phyloP scores from a whole-genome alignment of 371 early-diverging fungal genomes.

The Smittium mucronatum region DNA sequence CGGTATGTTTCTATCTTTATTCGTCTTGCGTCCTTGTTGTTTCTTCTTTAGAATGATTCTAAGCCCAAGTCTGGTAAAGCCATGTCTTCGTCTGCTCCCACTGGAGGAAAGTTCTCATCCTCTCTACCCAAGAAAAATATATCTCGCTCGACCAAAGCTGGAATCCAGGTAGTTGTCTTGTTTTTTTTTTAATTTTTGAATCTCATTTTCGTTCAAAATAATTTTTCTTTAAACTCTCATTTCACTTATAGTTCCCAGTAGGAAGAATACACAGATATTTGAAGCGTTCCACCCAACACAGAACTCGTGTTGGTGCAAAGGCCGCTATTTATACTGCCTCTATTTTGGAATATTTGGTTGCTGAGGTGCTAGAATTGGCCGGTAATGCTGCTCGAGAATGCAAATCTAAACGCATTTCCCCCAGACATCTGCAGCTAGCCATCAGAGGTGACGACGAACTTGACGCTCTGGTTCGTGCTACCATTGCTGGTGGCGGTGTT shows the following conservation, averaged over 20 bases:
- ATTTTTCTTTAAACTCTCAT: neutral
- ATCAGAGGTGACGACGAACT: constrained; percentile 93
- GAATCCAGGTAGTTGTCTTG: constrained; percentile 1
- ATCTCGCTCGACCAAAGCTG: constrained; percentile 9
- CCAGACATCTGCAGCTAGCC: constrained; percentile 40
- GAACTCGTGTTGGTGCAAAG: constrained; percentile 87
- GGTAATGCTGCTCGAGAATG: constrained; percentile 93
- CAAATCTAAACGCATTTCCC: constrained; percentile 87
- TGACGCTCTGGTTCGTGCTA: constrained; percentile 79
- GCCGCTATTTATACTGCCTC: constrained; percentile 92
- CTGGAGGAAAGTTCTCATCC: constrained; percentile 7
- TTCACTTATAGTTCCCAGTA: constrained; percentile 43
- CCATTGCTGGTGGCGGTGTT: constrained; percentile 80
- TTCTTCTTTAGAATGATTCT: neutral
- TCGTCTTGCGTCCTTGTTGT: neutral
- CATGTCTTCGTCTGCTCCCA: neutral
- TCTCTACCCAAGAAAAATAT: constrained; percentile 3
- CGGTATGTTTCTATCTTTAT: neutral
- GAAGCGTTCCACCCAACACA: constrained; percentile 82
- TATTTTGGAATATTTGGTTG: constrained; percentile 90
- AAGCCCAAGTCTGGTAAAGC: neutral
- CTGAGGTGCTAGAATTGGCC: constrained; percentile 93
- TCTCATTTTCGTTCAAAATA: neutral
- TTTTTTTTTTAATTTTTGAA: neutral
- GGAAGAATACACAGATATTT: constrained; percentile 94